phyloP scores from a whole-genome alignment of 371 early-diverging fungal genomes.

The Neoconidiobolus thromboides region DNA sequence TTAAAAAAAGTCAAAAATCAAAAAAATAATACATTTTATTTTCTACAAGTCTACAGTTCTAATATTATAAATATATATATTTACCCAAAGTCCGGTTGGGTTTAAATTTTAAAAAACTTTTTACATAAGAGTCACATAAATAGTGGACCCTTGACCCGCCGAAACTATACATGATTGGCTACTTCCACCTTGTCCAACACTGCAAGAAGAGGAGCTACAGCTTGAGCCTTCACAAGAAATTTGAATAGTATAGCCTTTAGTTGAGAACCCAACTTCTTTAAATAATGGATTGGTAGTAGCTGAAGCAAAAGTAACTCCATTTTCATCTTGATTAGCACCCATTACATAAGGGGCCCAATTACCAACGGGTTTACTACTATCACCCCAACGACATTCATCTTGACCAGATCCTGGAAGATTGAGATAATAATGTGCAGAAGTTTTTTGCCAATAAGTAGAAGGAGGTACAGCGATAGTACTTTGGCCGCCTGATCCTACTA shows the following conservation, averaged over 20 bases:
- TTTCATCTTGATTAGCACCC: conserved; percentile 3
- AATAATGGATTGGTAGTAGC: conserved; percentile 1
- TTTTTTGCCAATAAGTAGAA: not conserved
- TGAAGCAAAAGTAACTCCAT: not conserved
- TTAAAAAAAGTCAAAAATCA: too few species aligned
- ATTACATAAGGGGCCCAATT: conserved; percentile 8
- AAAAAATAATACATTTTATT: too few species aligned
- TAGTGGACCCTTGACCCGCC: not conserved
- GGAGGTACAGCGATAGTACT: conserved; percentile 1
- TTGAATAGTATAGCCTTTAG: not conserved
- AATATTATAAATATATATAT: too few species aligned
- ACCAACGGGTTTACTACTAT: not conserved
- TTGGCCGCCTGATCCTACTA: not conserved
- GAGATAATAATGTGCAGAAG: conserved; percentile 7
- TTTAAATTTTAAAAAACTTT: too few species aligned
- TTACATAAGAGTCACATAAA: too few species aligned
- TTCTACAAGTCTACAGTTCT: too few species aligned
- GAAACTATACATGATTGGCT: not conserved
- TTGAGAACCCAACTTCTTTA: not conserved
- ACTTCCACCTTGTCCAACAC: not conserved
- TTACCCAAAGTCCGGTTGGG: too few species aligned
- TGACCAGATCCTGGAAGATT: not conserved
- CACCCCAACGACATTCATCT: not conserved
- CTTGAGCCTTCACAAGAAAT: not conserved
- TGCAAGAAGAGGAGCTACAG: not conserved